A percentile compares a stretch with the other conserved stretches of the same genome.
Evolutionary conservation across 768 basidiomycete genomes (phyloP).

Genomic region (Fomitopsis pulvina): DNA sequence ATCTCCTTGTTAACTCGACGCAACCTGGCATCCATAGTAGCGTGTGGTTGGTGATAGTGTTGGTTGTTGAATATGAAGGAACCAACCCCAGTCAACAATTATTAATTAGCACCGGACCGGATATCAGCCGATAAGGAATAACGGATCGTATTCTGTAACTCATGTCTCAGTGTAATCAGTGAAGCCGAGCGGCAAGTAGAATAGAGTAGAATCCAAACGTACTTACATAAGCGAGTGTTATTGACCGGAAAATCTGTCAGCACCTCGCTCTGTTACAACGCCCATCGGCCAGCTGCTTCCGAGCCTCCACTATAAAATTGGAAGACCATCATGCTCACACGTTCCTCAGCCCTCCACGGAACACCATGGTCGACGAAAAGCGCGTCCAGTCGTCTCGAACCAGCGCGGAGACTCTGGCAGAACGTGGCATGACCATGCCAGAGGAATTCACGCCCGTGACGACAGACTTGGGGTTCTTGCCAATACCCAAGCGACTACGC

Average conservation of each 20-base stretch:
- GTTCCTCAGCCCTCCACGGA: neutral
- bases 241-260: too few relatives aligned
- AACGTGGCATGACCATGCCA: neutral
- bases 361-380: neutral
- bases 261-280: too few relatives aligned
- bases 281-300: too few relatives aligned
- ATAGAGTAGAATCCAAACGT: too few relatives aligned
- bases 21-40: conserved; percentile 75
- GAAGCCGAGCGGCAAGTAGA: too few relatives aligned
- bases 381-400: neutral
- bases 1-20: conserved; percentile 95
- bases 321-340: too few relatives aligned
- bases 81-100: too few relatives aligned
- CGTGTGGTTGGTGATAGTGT: neutral
- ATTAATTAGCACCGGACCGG: too few relatives aligned
- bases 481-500: conserved; percentile 36
- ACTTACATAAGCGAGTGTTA: too few relatives aligned
- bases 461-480: conserved; percentile 37
- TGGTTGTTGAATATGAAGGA: too few relatives aligned
- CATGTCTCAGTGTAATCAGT: neutral
- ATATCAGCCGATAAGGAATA: too few relatives aligned
- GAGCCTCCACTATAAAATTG: too few relatives aligned
- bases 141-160: neutral
- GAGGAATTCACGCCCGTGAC: neutral
- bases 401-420: neutral